Evolutionary conservation across 306 rosid genomes (phyloP), one percentile per base, ranked within the genome.

Genomic region (Malus sylvestris): DNA sequence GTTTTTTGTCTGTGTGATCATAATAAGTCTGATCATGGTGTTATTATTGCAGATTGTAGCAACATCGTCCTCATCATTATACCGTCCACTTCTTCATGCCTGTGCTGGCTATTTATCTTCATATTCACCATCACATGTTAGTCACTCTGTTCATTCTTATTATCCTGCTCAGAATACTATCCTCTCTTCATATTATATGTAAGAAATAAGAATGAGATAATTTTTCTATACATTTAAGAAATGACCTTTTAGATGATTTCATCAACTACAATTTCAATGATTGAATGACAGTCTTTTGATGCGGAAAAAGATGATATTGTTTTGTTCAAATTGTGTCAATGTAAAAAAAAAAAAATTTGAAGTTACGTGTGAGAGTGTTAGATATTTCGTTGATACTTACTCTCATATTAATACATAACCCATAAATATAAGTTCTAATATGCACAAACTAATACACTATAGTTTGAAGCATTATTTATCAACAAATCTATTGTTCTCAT

Each of bases 51-150:
- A 93, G 98, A 88, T 93, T 79, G 91, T 93, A 67, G 79, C 81
- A 22, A 85, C 90, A 58, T 77, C 93, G 27, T 82, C 93, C 64
- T 91, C 97, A 70, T 85, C 84, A n/a, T 74, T 88, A 8, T 84
- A 88, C 81, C 88, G 87, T 27, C 83, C 92, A 2, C 93, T 93
- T 76, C 94, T 93, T 79, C 90, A 85, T 70, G 91, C 97, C 67
- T 87, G 94, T 84, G 93, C 98, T 76, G 98, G 97, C 75, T 93
- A 91, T 84, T 84, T 93, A 76, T 87, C 96, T 33, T 93, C 98
- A 19, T 93, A 86, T 83, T 91, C 93, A 6, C 96, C 90, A 76
- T 91, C 98, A 55, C 97, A 93, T 85, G 98, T 93, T 77, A 49
- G 97, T 91, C 68, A 22, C 51, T 68, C 33, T 55, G 33, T 22